phyloP scores from a whole-genome alignment of 441 rosid species.

The Adansonia madagascariensis region DNA sequence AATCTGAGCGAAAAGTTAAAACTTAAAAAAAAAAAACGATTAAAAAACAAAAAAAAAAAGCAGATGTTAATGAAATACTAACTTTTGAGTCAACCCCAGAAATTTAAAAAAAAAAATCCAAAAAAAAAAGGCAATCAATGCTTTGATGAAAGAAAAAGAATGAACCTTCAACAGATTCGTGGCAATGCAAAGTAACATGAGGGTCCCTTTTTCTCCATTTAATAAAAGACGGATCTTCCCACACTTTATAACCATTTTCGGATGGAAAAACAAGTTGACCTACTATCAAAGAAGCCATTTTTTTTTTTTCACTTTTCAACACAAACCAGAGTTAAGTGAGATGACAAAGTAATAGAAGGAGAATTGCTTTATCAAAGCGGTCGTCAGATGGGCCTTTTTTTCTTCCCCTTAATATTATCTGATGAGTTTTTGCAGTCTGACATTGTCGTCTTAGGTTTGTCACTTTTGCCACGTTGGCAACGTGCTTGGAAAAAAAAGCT shows the following conservation, averaged over 20 bases:
- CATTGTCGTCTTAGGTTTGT: background rate
- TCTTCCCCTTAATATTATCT: background rate
- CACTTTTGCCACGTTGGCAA: slow-evolving; percentile 6
- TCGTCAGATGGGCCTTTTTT: background rate
- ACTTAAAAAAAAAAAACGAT: background rate
- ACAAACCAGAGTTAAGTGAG: background rate
- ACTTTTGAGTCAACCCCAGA: slow-evolving; percentile 17
- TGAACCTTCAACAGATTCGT: slow-evolving; percentile 85
- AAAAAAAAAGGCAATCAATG: background rate
- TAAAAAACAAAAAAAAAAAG: no score
- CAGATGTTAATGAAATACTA: background rate
- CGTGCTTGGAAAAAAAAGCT: background rate
- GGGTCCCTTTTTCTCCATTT: slow-evolving; percentile 92
- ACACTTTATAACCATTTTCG: slow-evolving; percentile 57
- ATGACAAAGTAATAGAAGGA: background rate
- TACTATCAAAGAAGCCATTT: slow-evolving; percentile 57
- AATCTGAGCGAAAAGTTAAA: background rate
- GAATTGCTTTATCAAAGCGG: background rate
- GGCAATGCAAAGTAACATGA: slow-evolving; percentile 88
- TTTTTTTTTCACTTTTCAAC: background rate
- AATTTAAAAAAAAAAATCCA: background rate
- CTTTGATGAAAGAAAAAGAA: background rate
- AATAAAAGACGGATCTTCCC: slow-evolving; percentile 89
- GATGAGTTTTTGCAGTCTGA: background rate
- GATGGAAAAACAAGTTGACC: slow-evolving; percentile 57